Percentiles rank a stretch among this genome's conserved stretches.
Evolutionary conservation across 768 basidiomycete genomes (phyloP).

Genomic region (Dacryopinax spathularia): DNA sequence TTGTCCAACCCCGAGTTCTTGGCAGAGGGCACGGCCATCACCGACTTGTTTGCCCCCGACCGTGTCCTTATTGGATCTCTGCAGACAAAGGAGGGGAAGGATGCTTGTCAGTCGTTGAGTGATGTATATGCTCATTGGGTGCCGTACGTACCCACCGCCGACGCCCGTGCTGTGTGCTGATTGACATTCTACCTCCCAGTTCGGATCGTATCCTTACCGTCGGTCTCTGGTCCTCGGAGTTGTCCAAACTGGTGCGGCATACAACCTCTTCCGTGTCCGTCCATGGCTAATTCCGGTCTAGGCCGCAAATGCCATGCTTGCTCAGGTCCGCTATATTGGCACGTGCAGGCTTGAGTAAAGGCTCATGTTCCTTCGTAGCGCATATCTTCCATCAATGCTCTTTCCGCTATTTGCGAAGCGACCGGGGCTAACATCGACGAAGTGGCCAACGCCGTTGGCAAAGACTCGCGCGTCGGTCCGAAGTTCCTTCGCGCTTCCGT

Average conservation of each 20-base stretch:
- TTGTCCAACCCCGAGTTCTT: constrained; percentile 99
- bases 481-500: constrained; percentile 93
- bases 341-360: background rate
- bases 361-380: constrained; percentile 28
- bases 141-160: constrained; percentile 58
- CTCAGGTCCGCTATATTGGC: constrained; percentile 39
- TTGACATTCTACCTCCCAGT: constrained; percentile 25
- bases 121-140: constrained; percentile 96
- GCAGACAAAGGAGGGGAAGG: constrained; percentile 69
- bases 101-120: constrained; percentile 60
- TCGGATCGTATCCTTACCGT: constrained; percentile 74
- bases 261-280: background rate
- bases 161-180: constrained; percentile 3
- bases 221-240: constrained; percentile 95
- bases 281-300: background rate
- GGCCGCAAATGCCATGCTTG: constrained; percentile 98
- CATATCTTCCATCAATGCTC: constrained; percentile 94
- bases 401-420: constrained; percentile 96
- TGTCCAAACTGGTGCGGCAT: constrained; percentile 69
- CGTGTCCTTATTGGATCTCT: constrained; percentile 95
- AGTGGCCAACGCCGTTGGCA: constrained; percentile 86
- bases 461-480: constrained; percentile 81
- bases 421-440: constrained; percentile 99
- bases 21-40: constrained; percentile 93
- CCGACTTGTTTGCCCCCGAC: constrained; percentile 77